Base-by-base conservation (phyloP, 2,329 filamentous ascomycete species). In the Cladorrhinum sp. region DNA sequence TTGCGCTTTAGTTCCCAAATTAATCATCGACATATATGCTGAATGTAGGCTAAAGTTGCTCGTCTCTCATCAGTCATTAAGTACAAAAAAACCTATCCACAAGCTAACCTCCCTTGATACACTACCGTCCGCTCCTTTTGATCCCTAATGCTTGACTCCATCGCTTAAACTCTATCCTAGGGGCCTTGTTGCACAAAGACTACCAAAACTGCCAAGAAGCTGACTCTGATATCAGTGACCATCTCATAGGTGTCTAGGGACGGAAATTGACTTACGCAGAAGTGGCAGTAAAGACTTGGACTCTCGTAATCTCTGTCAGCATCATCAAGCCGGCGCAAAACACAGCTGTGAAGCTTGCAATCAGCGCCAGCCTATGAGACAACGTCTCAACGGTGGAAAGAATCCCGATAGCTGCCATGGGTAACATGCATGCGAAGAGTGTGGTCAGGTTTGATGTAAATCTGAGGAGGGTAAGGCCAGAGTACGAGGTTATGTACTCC, bases 211-310 rank as follows among this genome's bases (percentile, higher is more conserved):
- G 53, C 53, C 12, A 55, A 36, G 33, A 55, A 55, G 2, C 52
- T 54, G 20, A 6, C 12, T 6, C 4, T n/a, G 20, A 49, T 16
- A 8, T 53, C 20, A 28, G 24, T 20, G n/a, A n/a, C n/a, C n/a
- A n/a, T n/a, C n/a, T 18, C 50, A 30, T 21, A 3, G 50, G 12
- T 20, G 21, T 30, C 24, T n/a, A 16, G 48, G n/a, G 16, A 50
- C 21, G 12, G 9, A 24, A 50, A 39, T 14, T 21, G 6, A 36
- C 52, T 54, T 20, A 54, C 53, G 53, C 53, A 26, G 30, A 55
- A 24, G 30, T 55, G 30, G 53, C 53, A 9, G 53, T 42, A 18
- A 55, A 55, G 2, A 55, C 53, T 23, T 55, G 53, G 8, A 42
- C 28, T 14, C 53, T 42, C 10, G 53, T 55, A 14, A 33, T 36